Evolutionary conservation across 2,329 filamentous ascomycete genomes (phyloP).

Genomic region (Aspergillus sp.): DNA sequence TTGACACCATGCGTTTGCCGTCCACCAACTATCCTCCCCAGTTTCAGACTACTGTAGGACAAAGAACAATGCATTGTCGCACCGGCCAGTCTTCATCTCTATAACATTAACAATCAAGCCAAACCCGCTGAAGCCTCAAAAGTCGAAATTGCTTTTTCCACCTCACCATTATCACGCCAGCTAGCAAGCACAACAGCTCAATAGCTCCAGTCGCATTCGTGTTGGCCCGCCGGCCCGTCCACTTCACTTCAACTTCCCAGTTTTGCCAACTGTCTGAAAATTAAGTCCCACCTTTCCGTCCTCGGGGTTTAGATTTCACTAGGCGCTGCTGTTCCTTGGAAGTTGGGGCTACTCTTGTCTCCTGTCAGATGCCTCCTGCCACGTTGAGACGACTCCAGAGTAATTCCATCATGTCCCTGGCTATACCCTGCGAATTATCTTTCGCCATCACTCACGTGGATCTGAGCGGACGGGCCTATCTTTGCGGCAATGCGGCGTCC

Average conservation of each 20-base stretch:
- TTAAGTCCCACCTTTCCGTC: not conserved
- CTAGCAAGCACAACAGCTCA: not conserved
- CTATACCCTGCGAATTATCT: not conserved
- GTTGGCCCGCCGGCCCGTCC: not conserved
- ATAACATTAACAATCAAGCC: not conserved
- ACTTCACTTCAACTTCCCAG: not conserved
- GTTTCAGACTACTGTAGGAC: not conserved
- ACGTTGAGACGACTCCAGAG: not conserved
- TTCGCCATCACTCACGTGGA: not conserved
- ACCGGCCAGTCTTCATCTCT: not conserved
- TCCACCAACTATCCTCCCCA: not conserved
- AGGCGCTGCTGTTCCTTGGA: not conserved
- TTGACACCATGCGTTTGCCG: not conserved
- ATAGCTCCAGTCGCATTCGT: not conserved
- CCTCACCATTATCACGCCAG: not conserved
- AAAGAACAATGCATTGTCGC: not conserved
- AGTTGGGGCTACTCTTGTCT: not conserved
- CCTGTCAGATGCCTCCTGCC: not conserved
- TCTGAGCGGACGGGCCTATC: not conserved
- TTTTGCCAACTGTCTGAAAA: slow-evolving; percentile 1
- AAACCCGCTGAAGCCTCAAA: not conserved
- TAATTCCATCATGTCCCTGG: not conserved
- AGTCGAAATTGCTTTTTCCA: not conserved
- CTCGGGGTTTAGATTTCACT: not conserved
- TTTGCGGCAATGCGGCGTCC: not conserved